Evolutionary conservation across 768 basidiomycete species (phyloP), one percentile per base, ranked within the genome.

Genomic region (Collybia sp.): DNA sequence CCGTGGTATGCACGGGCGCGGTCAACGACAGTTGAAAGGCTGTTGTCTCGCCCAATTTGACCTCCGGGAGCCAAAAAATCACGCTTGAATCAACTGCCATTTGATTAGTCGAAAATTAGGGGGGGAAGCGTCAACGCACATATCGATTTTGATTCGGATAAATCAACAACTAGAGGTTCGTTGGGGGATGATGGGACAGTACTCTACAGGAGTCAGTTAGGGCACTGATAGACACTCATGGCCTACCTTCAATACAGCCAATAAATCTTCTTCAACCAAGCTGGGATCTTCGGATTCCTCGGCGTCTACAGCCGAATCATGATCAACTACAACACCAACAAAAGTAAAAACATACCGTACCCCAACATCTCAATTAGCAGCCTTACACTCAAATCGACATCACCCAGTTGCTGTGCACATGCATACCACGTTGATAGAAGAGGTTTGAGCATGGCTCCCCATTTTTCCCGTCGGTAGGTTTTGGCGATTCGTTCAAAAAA

Each of bases 401-500:
- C 84, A 0, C 82, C 86, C 1, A 90, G 71, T 54, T 78, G 78
- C 60, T 85, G 83, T 1, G 88, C 88, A 60, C 89, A 94, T 2
- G 81, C 72, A 64, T 89, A 89, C 88, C 90, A 93, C 31, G 82
- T 81, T 32, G 72, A 69, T 37, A 94, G 71, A 10, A 96, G 77
- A 6, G 89, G 81, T 40, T 74, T 73, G 12, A 95, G 73, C 67
- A 96, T 76, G 0, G 76, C 59, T 8, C 71, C 69, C 93, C 93
- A 98, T 42, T 76, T 72, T 61, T 97, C 93, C 42, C 79, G 72
- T n/a, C 87, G 80, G 58, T 96, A 97, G 0, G 84, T 87, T 60
- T 82, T 86, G 1, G 88, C 85, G 48, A 97, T 95, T 12, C 93
- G 82, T 58, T 95, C 94, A 61, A 93, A 92, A 67, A 95, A 98